Conservation (phyloP, 306 rosid species). For the Lablab purpureus region DNA sequence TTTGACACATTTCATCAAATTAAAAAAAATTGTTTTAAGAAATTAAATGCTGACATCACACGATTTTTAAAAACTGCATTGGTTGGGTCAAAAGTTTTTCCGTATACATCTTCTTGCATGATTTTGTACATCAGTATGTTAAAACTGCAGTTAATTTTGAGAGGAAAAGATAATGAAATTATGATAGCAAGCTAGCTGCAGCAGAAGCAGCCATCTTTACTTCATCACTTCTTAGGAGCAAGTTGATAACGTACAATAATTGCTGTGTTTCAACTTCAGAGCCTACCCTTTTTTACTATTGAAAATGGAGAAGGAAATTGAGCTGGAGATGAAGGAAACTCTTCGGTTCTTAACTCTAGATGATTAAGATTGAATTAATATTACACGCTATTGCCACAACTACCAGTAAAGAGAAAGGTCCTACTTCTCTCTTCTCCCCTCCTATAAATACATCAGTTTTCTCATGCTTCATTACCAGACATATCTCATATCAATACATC, state of each 20-base stretch:
- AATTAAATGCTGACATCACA: no score
- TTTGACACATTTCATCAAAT: no score
- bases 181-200: no score
- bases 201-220: background rate
- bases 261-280: background rate
- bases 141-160: no score
- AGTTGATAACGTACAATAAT: constrained; percentile 2
- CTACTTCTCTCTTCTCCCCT: background rate
- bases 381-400: background rate
- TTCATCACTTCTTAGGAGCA: background rate
- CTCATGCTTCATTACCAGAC: constrained; percentile 14
- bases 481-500: background rate
- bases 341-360: background rate
- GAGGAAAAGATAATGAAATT: no score
- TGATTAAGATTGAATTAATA: constrained; percentile 42
- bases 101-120: no score
- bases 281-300: background rate
- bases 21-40: no score
- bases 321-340: background rate
- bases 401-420: background rate
- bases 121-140: no score
- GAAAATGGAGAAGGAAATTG: background rate
- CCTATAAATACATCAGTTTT: constrained; percentile 42
- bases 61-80: no score
- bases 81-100: no score